phyloP scores from a whole-genome alignment of 257 asterid species.

The Solanum microdontum region DNA sequence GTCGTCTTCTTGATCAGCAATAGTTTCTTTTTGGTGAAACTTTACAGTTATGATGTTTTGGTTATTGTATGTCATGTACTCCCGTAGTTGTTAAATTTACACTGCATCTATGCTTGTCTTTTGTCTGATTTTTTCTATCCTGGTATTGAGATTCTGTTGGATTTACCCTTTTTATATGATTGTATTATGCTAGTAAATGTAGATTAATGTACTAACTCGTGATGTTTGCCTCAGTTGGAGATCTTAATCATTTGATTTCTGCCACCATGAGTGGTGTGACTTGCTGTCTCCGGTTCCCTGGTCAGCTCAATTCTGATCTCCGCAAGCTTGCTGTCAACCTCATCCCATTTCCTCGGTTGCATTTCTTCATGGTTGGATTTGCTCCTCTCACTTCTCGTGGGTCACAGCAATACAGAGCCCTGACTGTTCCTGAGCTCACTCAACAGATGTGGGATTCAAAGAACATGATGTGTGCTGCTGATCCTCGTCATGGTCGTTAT shows the following conservation, averaged over 20 bases:
- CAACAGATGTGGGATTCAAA: slow-evolving; percentile 85
- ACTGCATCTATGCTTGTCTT: not conserved
- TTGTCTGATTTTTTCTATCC: not conserved
- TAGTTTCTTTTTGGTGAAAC: not conserved
- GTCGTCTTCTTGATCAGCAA: not conserved
- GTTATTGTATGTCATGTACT: not conserved
- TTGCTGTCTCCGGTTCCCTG: slow-evolving; percentile 76
- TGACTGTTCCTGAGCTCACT: slow-evolving; percentile 69
- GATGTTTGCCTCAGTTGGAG: slow-evolving; percentile 42
- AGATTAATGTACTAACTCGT: not conserved
- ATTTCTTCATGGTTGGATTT: slow-evolving; percentile 77
- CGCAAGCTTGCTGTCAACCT: slow-evolving; percentile 78
- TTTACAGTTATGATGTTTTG: not conserved
- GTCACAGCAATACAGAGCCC: slow-evolving; percentile 68
- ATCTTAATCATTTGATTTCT: slow-evolving; percentile 63
- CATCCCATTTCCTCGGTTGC: slow-evolving; percentile 69
- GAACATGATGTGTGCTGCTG: slow-evolving; percentile 79
- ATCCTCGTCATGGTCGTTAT: slow-evolving; percentile 61
- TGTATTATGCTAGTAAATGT: not conserved
- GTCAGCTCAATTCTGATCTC: slow-evolving; percentile 74
- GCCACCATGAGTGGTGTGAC: slow-evolving; percentile 90
- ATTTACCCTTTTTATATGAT: not conserved
- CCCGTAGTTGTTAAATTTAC: not conserved
- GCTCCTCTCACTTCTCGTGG: slow-evolving; percentile 89
- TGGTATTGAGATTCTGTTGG: not conserved